Percentiles rank a stretch among this genome's conserved stretches.
Conservation (phyloP, 75 land plant genomes). For the Cupressus sempervirens region DNA sequence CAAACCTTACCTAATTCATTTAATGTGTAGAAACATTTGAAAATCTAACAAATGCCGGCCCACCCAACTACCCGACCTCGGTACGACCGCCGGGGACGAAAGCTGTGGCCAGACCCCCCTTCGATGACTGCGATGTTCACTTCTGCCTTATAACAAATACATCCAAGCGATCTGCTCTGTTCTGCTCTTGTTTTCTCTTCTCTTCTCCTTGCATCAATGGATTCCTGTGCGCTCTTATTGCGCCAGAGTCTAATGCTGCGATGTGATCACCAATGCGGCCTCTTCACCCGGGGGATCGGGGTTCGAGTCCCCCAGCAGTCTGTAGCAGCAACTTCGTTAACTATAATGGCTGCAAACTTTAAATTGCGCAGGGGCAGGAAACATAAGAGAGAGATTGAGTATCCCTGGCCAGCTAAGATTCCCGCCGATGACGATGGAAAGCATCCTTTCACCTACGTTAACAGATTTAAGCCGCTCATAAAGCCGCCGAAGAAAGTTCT, state of each 20-base stretch:
- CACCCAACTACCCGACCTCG: background rate
- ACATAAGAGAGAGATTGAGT: slow-evolving; percentile 31
- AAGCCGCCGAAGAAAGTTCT: slow-evolving; percentile 78
- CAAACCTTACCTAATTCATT: too few species aligned
- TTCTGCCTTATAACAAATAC: background rate
- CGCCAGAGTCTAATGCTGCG: background rate
- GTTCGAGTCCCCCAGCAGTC: slow-evolving; percentile 2
- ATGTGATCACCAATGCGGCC: background rate
- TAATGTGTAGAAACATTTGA: too few species aligned
- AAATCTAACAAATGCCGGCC: background rate
- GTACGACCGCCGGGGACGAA: background rate
- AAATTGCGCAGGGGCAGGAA: slow-evolving; percentile 47
- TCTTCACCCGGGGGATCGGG: background rate
- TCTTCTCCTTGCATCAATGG: background rate
- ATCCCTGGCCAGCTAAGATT: slow-evolving; percentile 71
- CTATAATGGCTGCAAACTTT: background rate
- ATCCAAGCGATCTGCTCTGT: background rate
- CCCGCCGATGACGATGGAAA: slow-evolving; percentile 30
- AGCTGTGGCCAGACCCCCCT: background rate
- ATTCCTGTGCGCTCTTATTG: background rate
- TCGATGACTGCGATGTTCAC: background rate
- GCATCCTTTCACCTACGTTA: slow-evolving; percentile 42
- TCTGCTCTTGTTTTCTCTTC: background rate
- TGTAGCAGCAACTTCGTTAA: background rate
- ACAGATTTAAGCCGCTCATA: slow-evolving; percentile 67